phyloP scores from a whole-genome alignment of 805 yeast genomes.

The Komagataella pastoris region DNA sequence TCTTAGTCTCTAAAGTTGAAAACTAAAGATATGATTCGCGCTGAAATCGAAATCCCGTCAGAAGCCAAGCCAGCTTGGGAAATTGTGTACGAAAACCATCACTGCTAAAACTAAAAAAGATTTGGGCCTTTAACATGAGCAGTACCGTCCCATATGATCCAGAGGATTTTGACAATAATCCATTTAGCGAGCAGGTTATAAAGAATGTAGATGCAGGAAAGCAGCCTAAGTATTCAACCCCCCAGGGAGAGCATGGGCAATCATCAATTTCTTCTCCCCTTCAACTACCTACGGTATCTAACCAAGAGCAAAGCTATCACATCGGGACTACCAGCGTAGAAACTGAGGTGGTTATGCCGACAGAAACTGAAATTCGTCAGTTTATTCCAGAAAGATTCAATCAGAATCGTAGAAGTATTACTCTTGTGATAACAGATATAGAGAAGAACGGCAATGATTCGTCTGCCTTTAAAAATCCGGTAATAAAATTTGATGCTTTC shows the following conservation, averaged over 20 bases:
- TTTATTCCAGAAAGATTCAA: constrained; percentile 38
- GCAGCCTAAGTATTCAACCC: background rate
- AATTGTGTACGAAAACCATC: too few species aligned
- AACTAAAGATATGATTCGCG: too few species aligned
- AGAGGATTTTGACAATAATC: constrained; percentile 48
- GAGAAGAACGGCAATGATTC: constrained; percentile 44
- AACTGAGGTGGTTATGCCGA: constrained; percentile 1
- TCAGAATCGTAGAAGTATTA: constrained; percentile 24
- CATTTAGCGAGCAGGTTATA: constrained; percentile 34
- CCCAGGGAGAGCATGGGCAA: background rate
- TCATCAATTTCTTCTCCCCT: background rate
- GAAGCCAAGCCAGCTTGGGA: too few species aligned
- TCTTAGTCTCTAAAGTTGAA: too few species aligned
- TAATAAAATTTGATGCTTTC: constrained; percentile 54
- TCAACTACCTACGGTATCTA: background rate
- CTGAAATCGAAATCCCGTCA: too few species aligned
- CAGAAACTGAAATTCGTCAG: constrained; percentile 27
- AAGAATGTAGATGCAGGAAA: background rate
- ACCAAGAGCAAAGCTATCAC: background rate
- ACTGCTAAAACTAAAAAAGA: background rate
- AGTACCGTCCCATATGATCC: constrained; percentile 25
- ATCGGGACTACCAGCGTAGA: background rate
- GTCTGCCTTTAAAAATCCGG: constrained; percentile 65
- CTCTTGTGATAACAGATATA: constrained; percentile 47
- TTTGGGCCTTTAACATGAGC: constrained; percentile 11